A percentile compares a stretch with the other conserved stretches of the same genome.
Evolutionary conservation across 495 filamentous ascomycete genomes (phyloP).

Genomic region (Hypomontagnella monticulosa): DNA sequence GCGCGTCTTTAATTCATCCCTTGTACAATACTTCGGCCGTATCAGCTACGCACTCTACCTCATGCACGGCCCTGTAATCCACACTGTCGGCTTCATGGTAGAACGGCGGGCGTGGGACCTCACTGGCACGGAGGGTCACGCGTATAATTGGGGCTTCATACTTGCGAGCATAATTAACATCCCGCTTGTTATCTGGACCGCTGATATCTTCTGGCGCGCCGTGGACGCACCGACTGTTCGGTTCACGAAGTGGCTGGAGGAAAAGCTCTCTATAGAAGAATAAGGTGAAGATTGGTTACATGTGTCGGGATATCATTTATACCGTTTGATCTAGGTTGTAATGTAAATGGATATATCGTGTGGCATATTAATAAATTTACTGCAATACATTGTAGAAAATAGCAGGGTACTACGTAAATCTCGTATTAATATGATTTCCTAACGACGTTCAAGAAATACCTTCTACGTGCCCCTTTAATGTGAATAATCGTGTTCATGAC

Average conservation of each 20-base stretch:
- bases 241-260: constrained; percentile 57
- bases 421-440: too few species aligned
- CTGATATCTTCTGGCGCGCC: constrained; percentile 58
- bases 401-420: too few species aligned
- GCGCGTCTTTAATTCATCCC: constrained; percentile 46
- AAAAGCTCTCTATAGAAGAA: constrained; percentile 31
- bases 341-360: constrained; percentile 8
- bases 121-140: constrained; percentile 47
- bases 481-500: too few species aligned
- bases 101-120: constrained; percentile 47
- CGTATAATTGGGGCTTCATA: constrained; percentile 48
- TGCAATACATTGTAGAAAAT: not conserved
- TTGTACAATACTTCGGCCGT: constrained; percentile 59
- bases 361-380: constrained; percentile 23
- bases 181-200: constrained; percentile 53
- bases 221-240: constrained; percentile 58
- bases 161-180: constrained; percentile 50
- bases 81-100: constrained; percentile 55
- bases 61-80: constrained; percentile 61
- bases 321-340: constrained; percentile 11
- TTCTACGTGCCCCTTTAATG: too few species aligned
- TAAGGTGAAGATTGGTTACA: not conserved
- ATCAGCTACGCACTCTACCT: constrained; percentile 64
- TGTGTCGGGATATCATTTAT: constrained; percentile 2
- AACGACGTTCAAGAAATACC: too few species aligned